Conservation (phyloP, 2,329 filamentous ascomycete genomes). For the Chaetomiaceae sp. region DNA sequence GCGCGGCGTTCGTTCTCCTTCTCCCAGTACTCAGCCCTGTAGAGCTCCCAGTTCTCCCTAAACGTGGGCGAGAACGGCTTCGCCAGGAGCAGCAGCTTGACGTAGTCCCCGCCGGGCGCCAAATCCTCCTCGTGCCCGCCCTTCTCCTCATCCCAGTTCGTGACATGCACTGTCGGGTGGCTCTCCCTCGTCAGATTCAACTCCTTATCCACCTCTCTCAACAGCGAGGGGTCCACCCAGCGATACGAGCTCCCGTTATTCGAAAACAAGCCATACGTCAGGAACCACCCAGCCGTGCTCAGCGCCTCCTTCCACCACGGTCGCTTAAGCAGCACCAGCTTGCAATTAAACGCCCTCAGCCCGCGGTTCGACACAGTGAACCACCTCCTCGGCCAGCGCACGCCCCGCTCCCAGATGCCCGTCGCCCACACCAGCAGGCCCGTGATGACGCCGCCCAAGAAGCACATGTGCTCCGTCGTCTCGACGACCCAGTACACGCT, state of each 20-base stretch:
- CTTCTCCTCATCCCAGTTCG: conserved; percentile 52
- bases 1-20: conserved; percentile 86
- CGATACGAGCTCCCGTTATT: conserved; percentile 68
- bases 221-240: conserved; percentile 62
- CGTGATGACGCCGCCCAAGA: conserved; percentile 86
- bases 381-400: conserved; percentile 91
- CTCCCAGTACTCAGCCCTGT: conserved; percentile 93
- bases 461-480: conserved; percentile 81
- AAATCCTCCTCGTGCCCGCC: conserved; percentile 84
- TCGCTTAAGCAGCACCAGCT: conserved; percentile 83
- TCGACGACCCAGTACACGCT: conserved; percentile 97
- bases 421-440: conserved; percentile 86
- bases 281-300: conserved; percentile 68
- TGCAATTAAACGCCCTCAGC: conserved; percentile 88
- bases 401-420: conserved; percentile 91
- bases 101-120: conserved; percentile 81
- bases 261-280: conserved; percentile 71
- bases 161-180: conserved; percentile 38
- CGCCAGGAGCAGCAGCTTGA: conserved; percentile 83
- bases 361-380: conserved; percentile 85
- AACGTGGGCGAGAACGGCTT: conserved; percentile 96
- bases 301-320: conserved; percentile 76
- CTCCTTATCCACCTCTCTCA: conserved; percentile 58
- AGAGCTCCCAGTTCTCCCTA: conserved; percentile 94
- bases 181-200: conserved; percentile 44